These are phyloP conservation scores for Pythium phragmitis DNA, from an alignment of 352 stramenopile species.

Conservation along the genomic window DNA sequence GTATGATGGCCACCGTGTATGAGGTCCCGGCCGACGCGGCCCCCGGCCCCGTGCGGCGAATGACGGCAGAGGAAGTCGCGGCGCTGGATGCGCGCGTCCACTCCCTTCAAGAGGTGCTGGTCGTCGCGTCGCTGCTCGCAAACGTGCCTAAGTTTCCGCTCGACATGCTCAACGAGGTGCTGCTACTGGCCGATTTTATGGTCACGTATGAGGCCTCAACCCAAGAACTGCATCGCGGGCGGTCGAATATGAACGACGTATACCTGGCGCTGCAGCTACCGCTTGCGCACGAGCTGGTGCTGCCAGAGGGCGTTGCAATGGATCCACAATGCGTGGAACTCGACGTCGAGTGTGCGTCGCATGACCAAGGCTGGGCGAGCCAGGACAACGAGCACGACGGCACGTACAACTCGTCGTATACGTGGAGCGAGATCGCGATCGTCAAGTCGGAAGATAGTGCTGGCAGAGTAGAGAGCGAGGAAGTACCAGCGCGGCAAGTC, in stretches of 20 bases:
- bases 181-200: constrained; percentile 53
- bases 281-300: constrained; percentile 27
- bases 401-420: constrained; percentile 56
- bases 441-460: constrained; percentile 26
- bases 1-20: neutral
- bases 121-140: constrained; percentile 31
- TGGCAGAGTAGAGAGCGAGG: constrained; percentile 23
- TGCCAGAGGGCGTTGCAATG: constrained; percentile 43
- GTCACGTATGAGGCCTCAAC: constrained; percentile 47
- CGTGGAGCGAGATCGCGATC: constrained; percentile 65
- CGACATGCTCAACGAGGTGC: constrained; percentile 42
- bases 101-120: constrained; percentile 34
- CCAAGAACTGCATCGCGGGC: constrained; percentile 27
- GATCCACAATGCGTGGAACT: constrained; percentile 40
- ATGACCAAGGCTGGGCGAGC: constrained; percentile 71
- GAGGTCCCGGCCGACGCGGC: constrained; percentile 6
- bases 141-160: constrained; percentile 24
- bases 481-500: constrained; percentile 15
- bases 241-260: constrained; percentile 51
- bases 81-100: neutral
- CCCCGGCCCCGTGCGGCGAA: constrained; percentile 22
- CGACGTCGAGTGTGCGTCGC: constrained; percentile 55
- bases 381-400: constrained; percentile 38
- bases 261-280: constrained; percentile 52
- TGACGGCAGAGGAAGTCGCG: constrained; percentile 14